phyloP scores from a whole-genome alignment of 176 grass and related monocot species.

The Aegilops speltoides region DNA sequence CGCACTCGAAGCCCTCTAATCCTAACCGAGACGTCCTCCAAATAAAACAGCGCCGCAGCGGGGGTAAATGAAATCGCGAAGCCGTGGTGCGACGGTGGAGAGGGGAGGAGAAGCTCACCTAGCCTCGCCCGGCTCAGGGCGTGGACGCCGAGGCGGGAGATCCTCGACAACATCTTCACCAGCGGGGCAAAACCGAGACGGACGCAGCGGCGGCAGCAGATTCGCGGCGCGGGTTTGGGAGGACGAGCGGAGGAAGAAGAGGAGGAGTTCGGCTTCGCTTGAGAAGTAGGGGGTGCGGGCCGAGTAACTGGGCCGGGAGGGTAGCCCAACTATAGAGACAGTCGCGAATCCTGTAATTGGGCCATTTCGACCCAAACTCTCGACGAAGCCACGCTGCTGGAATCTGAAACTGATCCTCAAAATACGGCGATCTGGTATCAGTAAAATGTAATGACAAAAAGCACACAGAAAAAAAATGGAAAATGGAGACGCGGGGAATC shows the following conservation, averaged over 20 bases:
- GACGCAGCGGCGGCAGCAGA: background rate
- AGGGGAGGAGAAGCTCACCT: conserved; percentile 25
- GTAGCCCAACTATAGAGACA: background rate
- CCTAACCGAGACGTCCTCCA: background rate
- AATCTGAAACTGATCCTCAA: background rate
- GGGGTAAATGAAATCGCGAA: background rate
- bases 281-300: background rate
- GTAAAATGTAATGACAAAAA: background rate
- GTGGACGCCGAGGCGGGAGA: conserved; percentile 44
- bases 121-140: conserved; percentile 26
- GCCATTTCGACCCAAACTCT: background rate
- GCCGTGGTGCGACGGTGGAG: background rate
- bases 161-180: conserved; percentile 49
- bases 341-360: background rate
- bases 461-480: accelerated
- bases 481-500: conserved; percentile 79
- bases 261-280: conserved; percentile 3
- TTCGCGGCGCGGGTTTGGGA: background rate
- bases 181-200: background rate
- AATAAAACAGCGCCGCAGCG: background rate
- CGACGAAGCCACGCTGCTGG: background rate
- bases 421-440: background rate
- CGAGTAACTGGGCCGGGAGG: background rate
- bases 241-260: background rate
- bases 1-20: background rate